A percentile compares a stretch with the other conserved stretches of the same genome.
These are phyloP conservation scores for Lentinula edodes DNA, from an alignment of 768 basidiomycete genomes.

Conservation along the genomic window DNA sequence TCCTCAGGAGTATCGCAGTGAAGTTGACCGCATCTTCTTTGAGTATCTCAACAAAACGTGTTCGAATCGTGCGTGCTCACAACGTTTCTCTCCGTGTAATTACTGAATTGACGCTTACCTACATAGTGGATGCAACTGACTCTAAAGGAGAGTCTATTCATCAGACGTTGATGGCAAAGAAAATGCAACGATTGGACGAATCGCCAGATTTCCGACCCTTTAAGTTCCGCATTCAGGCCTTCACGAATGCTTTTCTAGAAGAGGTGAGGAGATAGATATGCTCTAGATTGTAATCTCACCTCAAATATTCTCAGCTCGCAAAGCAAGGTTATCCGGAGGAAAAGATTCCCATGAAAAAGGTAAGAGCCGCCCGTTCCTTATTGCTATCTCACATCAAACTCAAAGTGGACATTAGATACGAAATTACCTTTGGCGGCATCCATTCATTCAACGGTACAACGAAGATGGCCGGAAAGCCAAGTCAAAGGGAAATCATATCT, in stretches of 20 bases:
- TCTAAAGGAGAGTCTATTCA: constrained; percentile 96
- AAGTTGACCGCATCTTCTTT: constrained; percentile 89
- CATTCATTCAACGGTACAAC: constrained; percentile 93
- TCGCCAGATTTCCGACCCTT: constrained; percentile 96
- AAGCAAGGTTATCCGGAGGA: constrained; percentile 87
- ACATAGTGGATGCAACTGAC: constrained; percentile 84
- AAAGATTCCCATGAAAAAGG: constrained; percentile 96
- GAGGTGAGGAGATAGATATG: constrained; percentile 44
- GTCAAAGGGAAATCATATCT: constrained; percentile 98
- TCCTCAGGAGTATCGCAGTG: constrained; percentile 71
- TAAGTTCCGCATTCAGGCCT: constrained; percentile 98
- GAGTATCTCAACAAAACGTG: constrained; percentile 84
- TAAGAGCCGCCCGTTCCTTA: constrained; percentile 24
- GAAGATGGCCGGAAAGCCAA: constrained; percentile 99
- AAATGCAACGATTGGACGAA: constrained; percentile 96
- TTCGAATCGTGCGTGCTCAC: constrained; percentile 70
- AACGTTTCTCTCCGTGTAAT: constrained; percentile 2
- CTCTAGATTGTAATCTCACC: no score
- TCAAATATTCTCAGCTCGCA: constrained; percentile 51
- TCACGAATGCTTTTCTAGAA: constrained; percentile 93
- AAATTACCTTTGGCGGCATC: constrained; percentile 94
- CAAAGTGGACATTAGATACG: constrained; percentile 52
- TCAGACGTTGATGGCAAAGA: constrained; percentile 97
- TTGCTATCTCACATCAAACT: constrained; percentile 7
- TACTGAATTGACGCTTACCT: background rate